Evolutionary conservation across 129 eudicot species (phyloP), one percentile per base, ranked within the genome.

Genomic region (Saussurea involucrata): DNA sequence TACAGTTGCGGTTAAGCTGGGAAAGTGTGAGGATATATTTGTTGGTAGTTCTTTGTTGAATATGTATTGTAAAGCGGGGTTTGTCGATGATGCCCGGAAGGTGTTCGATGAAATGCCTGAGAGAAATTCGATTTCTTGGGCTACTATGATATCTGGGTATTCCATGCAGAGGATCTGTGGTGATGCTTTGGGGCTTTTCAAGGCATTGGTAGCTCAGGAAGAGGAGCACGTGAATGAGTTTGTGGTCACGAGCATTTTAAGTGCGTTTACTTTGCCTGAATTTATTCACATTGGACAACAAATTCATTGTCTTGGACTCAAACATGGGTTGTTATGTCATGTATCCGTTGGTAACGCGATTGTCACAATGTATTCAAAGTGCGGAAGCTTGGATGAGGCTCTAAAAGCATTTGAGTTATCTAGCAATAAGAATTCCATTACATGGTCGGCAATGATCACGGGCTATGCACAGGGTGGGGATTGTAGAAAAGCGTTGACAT

Each of bases 361-460:
- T 64, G 90, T 95, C 11, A 95, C 97, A 9, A 95, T 95, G 98
- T 95, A 91, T 76, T 75, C 91, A 2, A 91, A 95, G 72, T 91
- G 96, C 72, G 96, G 96, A 72, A 83, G 86, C 53, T 78, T 86
- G 66, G 87, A 85, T 32, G 89, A 85, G 80, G 92, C 97, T 0
- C 64, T 79, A 55, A 75, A 68, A 65, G 81, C 87, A 33, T 95
- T 95, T 82, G 92, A 86, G 71, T 36, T 73, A 27, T 84, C 87
- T 1, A 68, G 21, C 37, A 78, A 86, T 64, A 91, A 85, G 84
- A 91, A 89, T 76, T 42, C 89, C 1, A 89, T 95, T 53, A 87
- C 97, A 6, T 95, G 98, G 98, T 91, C 98, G 60, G 98, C 97
- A 1, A 84, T 95, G 92, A 83, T 95, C 24, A 95, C 98, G 11